Percentiles rank a stretch among this genome's conserved stretches.
Conservation (phyloP, 23 red algal genomes). For the Agarophyton chilense region DNA sequence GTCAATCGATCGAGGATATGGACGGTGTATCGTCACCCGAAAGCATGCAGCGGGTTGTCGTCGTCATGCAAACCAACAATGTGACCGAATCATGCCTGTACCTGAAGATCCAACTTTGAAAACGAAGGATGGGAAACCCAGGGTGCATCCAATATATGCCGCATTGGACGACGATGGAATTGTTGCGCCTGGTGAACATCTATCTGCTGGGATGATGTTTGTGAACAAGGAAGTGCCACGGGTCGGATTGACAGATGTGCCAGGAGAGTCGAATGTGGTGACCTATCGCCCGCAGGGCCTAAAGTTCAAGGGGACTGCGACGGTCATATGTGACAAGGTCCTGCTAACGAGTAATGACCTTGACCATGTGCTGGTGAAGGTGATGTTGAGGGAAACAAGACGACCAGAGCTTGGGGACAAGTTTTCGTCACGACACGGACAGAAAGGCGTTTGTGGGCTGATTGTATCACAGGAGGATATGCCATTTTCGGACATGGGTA, state of each 20-base stretch:
- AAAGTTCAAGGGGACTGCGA: conserved; percentile 54
- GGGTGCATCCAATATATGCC: conserved; percentile 3
- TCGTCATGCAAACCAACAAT: conserved; percentile 71
- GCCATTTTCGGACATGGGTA: conserved; percentile 92
- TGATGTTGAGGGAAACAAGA: conserved; percentile 90
- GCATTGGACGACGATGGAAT: conserved; percentile 85
- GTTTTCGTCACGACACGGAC: conserved; percentile 97
- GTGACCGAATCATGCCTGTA: conserved; percentile 67
- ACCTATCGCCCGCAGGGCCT: conserved; percentile 64
- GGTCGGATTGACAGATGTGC: neutral
- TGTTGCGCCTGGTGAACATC: conserved; percentile 61
- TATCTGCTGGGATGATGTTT: conserved; percentile 71
- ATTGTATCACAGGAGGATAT: conserved; percentile 90
- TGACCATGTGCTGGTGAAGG: conserved; percentile 82
- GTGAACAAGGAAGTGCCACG: conserved; percentile 86
- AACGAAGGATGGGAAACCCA: neutral
- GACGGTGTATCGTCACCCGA: conserved; percentile 86
- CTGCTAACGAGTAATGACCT: conserved; percentile 75
- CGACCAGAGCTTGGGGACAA: conserved; percentile 94
- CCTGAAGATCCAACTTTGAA: neutral
- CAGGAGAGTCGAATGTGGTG: conserved; percentile 3
- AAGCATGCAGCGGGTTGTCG: conserved; percentile 73
- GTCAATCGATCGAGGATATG: conserved; percentile 94
- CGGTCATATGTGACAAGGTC: conserved; percentile 75
- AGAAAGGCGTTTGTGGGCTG: conserved; percentile 93